phyloP scores from a whole-genome alignment of 2,329 filamentous ascomycete species.

The Zasmidium angulare region DNA sequence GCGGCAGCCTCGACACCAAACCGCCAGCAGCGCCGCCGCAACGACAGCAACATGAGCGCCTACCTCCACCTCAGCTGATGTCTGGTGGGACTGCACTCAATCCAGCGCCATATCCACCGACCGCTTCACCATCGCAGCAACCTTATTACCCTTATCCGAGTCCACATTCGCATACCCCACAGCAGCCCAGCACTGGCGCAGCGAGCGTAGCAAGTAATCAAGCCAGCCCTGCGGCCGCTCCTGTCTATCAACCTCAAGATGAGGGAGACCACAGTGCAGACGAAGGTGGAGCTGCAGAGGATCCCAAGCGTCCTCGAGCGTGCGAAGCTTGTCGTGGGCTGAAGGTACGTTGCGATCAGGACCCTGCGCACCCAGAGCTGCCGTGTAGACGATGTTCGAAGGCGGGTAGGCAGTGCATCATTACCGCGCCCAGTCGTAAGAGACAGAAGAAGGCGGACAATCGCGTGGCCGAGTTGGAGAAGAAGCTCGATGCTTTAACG shows the following conservation, averaged over 20 bases:
- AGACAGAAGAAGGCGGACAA: conserved; percentile 90
- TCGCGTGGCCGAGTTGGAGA: conserved; percentile 84
- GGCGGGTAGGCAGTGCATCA: conserved; percentile 72
- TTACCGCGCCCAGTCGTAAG: conserved; percentile 74
- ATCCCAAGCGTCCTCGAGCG: conserved; percentile 48
- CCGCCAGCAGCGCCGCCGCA: neutral
- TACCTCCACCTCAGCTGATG: neutral
- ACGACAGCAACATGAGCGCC: conserved; percentile 1
- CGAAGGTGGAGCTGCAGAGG: conserved; percentile 25
- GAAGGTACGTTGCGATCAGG: conserved; percentile 78
- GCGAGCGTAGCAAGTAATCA: conserved; percentile 25
- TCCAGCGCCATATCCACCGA: neutral
- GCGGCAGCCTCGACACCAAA: neutral
- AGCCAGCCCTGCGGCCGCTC: conserved; percentile 17
- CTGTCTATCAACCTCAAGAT: conserved; percentile 14
- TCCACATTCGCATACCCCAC: conserved; percentile 17
- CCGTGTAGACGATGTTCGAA: conserved; percentile 69
- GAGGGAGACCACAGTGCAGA: conserved; percentile 16
- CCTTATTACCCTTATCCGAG: conserved; percentile 27
- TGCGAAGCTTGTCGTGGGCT: conserved; percentile 50
- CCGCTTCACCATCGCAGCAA: conserved; percentile 9
- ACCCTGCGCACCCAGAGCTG: conserved; percentile 60
- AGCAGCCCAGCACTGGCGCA: conserved; percentile 15
- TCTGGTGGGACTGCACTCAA: neutral
- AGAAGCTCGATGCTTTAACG: conserved; percentile 86